These are phyloP conservation scores for Benincasa hispida DNA, from an alignment of 306 rosid species.

Conservation along the genomic window DNA sequence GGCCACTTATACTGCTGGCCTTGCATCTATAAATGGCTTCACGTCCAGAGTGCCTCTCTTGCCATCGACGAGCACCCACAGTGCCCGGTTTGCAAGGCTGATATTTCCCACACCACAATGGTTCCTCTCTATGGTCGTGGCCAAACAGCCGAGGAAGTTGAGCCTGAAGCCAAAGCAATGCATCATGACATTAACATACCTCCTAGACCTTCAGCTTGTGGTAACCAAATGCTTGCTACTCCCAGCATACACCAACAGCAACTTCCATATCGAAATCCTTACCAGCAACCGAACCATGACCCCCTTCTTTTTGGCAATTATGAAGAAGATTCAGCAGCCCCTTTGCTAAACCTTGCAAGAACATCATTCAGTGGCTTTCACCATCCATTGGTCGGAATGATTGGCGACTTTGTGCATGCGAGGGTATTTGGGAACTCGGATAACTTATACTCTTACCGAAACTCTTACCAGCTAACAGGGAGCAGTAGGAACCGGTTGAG, in stretches of 20 bases:
- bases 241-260: slow-evolving; percentile 40
- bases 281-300: slow-evolving; percentile 37
- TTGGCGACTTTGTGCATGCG: slow-evolving; percentile 64
- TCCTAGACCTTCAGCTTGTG: slow-evolving; percentile 68
- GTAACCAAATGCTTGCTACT: slow-evolving; percentile 23
- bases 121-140: slow-evolving; percentile 82
- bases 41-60: slow-evolving; percentile 62
- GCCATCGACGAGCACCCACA: slow-evolving; percentile 64
- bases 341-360: slow-evolving; percentile 30
- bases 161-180: slow-evolving; percentile 21
- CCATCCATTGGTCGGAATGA: slow-evolving; percentile 49
- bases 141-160: slow-evolving; percentile 20
- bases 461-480: slow-evolving; percentile 38
- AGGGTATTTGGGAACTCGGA: slow-evolving; percentile 59
- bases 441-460: slow-evolving; percentile 31
- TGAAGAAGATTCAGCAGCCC: slow-evolving; percentile 38
- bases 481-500: slow-evolving; percentile 48
- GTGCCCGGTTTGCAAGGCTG: slow-evolving; percentile 91
- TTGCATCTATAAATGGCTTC: slow-evolving; percentile 90
- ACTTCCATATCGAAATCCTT: slow-evolving; percentile 68
- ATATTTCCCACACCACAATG: slow-evolving; percentile 64
- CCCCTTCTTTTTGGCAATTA: slow-evolving; percentile 16
- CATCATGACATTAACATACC: slow-evolving; percentile 32
- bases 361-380: slow-evolving; percentile 28
- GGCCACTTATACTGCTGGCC: slow-evolving; percentile 99